Conservation (phyloP, 441 rosid species). For the Pelargonium australe region DNA sequence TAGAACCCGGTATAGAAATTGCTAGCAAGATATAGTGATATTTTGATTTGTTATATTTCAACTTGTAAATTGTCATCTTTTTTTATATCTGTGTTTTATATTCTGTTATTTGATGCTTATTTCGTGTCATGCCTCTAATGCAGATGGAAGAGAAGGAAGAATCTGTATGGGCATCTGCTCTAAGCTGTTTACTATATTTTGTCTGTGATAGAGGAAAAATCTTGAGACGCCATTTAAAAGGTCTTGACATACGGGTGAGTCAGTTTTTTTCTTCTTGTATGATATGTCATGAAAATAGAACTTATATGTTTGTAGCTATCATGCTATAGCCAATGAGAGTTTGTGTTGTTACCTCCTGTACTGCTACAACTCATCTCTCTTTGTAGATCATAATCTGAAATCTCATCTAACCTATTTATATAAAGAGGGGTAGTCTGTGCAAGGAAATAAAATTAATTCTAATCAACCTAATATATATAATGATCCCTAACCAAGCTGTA, state of each 20-base stretch:
- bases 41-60: too few species aligned
- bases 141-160: slow-evolving; percentile 88
- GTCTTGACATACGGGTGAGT: slow-evolving; percentile 97
- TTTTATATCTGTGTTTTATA: slow-evolving; percentile 42
- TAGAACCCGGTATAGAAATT: too few species aligned
- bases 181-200: slow-evolving; percentile 95
- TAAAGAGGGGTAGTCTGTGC: too few species aligned
- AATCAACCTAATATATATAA: too few species aligned
- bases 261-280: slow-evolving; percentile 22
- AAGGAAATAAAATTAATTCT: too few species aligned
- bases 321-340: background rate
- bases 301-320: background rate
- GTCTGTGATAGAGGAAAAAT: slow-evolving; percentile 91
- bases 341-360: background rate
- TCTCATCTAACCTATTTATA: background rate
- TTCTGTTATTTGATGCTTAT: slow-evolving; percentile 15
- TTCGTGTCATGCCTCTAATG: slow-evolving; percentile 24
- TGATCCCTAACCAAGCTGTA: too few species aligned
- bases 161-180: slow-evolving; percentile 92
- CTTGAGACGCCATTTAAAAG: slow-evolving; percentile 63
- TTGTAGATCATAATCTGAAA: background rate
- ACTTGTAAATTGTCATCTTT: too few species aligned
- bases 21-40: too few species aligned
- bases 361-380: background rate
- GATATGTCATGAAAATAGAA: background rate